Evolutionary conservation across 176 grass and related monocot species (phyloP).

Genomic region (Stipa capillata): DNA sequence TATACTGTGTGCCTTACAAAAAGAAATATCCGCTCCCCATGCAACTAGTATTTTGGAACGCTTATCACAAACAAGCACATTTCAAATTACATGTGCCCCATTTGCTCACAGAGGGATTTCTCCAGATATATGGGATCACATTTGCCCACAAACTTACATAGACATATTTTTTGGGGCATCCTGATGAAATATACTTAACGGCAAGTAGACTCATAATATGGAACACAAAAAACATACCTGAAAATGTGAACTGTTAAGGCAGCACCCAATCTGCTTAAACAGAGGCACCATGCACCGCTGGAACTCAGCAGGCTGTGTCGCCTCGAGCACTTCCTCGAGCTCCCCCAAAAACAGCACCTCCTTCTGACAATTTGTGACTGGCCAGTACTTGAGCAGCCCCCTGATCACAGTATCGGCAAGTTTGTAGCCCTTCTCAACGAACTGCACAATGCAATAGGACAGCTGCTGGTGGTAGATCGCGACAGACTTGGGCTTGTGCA

Average conservation of each 20-base stretch:
- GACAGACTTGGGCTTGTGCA: slow-evolving; percentile 75
- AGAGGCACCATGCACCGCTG: slow-evolving; percentile 70
- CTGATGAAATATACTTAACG: not conserved
- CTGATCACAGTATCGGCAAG: slow-evolving; percentile 62
- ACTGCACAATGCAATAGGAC: slow-evolving; percentile 72
- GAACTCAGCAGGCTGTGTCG: slow-evolving; percentile 57
- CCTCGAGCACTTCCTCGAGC: no score
- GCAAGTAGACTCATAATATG: not conserved
- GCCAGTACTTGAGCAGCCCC: slow-evolving; percentile 73
- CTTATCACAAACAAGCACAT: not conserved
- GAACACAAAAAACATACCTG: slow-evolving; percentile 38
- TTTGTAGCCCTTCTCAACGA: slow-evolving; percentile 83
- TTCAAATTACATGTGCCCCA: not conserved
- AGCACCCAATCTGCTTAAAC: slow-evolving; percentile 75
- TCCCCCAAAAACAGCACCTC: no score
- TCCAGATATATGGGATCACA: not conserved
- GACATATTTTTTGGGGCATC: not conserved
- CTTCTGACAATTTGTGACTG: slow-evolving; percentile 79
- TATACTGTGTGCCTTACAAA: not conserved
- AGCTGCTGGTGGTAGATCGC: slow-evolving; percentile 66
- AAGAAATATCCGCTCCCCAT: not conserved
- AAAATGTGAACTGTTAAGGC: no score
- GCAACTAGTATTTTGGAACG: not conserved
- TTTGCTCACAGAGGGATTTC: not conserved
- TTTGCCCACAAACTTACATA: not conserved